Evolutionary conservation across 179 eudicot species (phyloP).

Genomic region (Amaranthus tricolor): DNA sequence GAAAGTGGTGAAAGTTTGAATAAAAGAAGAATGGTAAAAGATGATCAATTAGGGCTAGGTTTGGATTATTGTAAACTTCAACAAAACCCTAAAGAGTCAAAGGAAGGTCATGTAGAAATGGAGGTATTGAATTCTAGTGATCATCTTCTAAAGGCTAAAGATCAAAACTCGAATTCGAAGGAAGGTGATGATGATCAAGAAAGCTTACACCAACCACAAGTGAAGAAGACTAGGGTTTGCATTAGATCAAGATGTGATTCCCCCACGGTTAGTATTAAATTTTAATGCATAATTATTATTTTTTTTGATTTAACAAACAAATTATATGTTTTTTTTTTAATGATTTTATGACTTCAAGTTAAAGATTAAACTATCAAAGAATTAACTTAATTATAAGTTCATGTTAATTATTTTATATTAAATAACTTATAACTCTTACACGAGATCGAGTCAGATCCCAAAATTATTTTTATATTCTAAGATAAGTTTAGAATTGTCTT

Average conservation of each 20-base stretch:
- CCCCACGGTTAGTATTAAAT: slow-evolving; percentile 35
- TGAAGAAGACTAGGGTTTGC: slow-evolving; percentile 51
- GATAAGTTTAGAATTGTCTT: no score
- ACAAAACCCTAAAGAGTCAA: slow-evolving; percentile 14
- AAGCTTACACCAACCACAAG: slow-evolving; percentile 28
- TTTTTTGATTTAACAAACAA: neutral
- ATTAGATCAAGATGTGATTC: slow-evolving; percentile 44
- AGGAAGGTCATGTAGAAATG: slow-evolving; percentile 16
- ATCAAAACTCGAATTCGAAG: slow-evolving; percentile 9
- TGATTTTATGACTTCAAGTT: neutral
- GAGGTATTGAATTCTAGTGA: slow-evolving; percentile 18
- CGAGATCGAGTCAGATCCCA: no score
- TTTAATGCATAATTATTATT: no score
- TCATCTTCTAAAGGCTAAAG: slow-evolving; percentile 15
- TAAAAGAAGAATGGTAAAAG: slow-evolving; percentile 26
- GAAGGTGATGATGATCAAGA: slow-evolving; percentile 36
- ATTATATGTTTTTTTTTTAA: neutral
- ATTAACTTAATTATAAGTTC: no score
- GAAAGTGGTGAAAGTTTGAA: slow-evolving; percentile 12
- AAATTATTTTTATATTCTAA: no score
- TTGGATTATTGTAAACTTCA: slow-evolving; percentile 27
- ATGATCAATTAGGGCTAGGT: slow-evolving; percentile 28
- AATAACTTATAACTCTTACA: no score
- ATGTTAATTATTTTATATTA: no score
- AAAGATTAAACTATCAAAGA: neutral